Evolutionary conservation across 371 early-diverging fungal genomes (phyloP).

Genomic region (Mucor indicus): DNA sequence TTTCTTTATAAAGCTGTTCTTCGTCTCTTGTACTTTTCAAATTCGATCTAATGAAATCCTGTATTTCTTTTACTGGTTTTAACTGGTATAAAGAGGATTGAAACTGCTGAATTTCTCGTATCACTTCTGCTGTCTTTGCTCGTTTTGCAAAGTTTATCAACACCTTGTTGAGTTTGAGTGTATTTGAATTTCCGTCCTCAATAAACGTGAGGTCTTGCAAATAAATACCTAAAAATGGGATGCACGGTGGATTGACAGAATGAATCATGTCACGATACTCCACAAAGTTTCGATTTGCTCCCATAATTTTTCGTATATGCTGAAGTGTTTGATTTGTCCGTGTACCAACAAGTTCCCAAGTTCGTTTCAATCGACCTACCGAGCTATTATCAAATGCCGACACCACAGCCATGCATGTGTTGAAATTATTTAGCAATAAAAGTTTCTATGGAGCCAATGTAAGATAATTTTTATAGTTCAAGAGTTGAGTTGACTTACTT

Average conservation of each 20-base stretch:
- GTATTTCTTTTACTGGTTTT: constrained; percentile 76
- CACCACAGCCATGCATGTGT: constrained; percentile 86
- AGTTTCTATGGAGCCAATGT: constrained; percentile 58
- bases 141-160: constrained; percentile 92
- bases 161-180: constrained; percentile 51
- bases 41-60: constrained; percentile 71
- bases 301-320: constrained; percentile 67
- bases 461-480: too few species aligned
- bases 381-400: constrained; percentile 88
- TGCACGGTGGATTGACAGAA: constrained; percentile 86
- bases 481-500: constrained; percentile 21
- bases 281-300: constrained; percentile 77
- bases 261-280: constrained; percentile 86
- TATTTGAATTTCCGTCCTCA: constrained; percentile 89
- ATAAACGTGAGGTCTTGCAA: constrained; percentile 91
- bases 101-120: constrained; percentile 89
- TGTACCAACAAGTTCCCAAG: constrained; percentile 65
- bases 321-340: constrained; percentile 29
- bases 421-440: constrained; percentile 83
- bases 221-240: constrained; percentile 89
- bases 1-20: constrained; percentile 67
- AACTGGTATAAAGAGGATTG: constrained; percentile 82
- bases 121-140: constrained; percentile 79
- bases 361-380: constrained; percentile 83
- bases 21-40: constrained; percentile 64